Conservation (phyloP, 495 filamentous ascomycete species). For the Xylaria nigripes region DNA sequence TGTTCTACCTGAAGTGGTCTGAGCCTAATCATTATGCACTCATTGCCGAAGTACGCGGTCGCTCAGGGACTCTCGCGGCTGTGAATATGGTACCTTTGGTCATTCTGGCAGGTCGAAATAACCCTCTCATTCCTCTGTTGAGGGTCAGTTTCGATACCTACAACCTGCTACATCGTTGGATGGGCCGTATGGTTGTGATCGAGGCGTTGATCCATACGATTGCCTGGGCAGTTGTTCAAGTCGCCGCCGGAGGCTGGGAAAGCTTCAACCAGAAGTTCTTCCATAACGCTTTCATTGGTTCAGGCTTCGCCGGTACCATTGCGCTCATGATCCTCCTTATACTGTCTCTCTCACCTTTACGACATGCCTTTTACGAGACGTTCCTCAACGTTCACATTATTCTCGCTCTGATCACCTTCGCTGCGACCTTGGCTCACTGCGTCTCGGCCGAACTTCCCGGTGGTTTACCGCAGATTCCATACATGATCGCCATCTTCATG, state of each 20-base stretch:
- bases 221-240: constrained; percentile 65
- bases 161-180: constrained; percentile 81
- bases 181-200: constrained; percentile 69
- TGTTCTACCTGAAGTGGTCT: constrained; percentile 52
- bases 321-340: constrained; percentile 53
- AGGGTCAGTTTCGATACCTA: constrained; percentile 83
- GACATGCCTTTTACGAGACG: constrained; percentile 93
- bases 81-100: constrained; percentile 77
- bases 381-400: constrained; percentile 80
- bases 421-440: constrained; percentile 64
- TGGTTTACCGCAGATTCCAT: constrained; percentile 54
- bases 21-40: constrained; percentile 43
- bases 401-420: constrained; percentile 53
- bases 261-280: constrained; percentile 42
- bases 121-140: constrained; percentile 64
- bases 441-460: constrained; percentile 30
- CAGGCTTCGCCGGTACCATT: constrained; percentile 42
- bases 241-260: constrained; percentile 57
- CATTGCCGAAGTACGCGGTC: constrained; percentile 58
- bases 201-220: constrained; percentile 62
- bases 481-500: constrained; percentile 58
- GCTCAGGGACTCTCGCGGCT: constrained; percentile 65
- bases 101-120: constrained; percentile 74
- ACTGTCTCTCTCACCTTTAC: constrained; percentile 61
- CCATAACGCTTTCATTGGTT: constrained; percentile 49